A percentile compares a stretch with the other conserved stretches of the same genome.
Conservation (phyloP, 192 early-diverging fungal genomes). For the Backusella mclennaniae region DNA sequence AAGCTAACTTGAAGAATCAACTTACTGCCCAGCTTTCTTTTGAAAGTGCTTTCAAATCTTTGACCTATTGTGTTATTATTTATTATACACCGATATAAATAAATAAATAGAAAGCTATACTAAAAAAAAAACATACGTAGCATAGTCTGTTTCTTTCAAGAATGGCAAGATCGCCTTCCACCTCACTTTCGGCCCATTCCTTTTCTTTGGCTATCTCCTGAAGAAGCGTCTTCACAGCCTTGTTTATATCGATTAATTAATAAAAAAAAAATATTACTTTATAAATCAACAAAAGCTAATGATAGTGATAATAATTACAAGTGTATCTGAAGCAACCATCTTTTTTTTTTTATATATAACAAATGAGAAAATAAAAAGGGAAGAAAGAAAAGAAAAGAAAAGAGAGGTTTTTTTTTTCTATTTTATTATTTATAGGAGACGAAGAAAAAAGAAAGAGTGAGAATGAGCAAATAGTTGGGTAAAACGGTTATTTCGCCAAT, state of each 20-base stretch:
- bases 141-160: conserved; percentile 1
- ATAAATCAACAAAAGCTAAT: neutral
- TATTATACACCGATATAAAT: neutral
- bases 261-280: neutral
- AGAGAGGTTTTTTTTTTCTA: neutral
- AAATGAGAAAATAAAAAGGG: neutral
- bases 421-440: conserved; percentile 1
- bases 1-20: neutral
- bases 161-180: neutral
- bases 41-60: conserved; percentile 6
- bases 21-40: conserved; percentile 15
- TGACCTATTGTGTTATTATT: neutral
- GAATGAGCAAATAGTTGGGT: neutral
- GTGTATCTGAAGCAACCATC: neutral
- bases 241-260: neutral
- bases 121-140: conserved; percentile 9
- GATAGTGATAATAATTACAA: neutral
- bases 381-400: neutral
- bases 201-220: neutral
- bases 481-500: conserved; percentile 2
- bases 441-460: neutral
- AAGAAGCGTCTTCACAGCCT: neutral
- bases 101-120: neutral
- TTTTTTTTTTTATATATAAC: neutral
- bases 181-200: neutral